Conservation (phyloP, 495 filamentous ascomycete genomes). For the Tuber umbilicatum region DNA sequence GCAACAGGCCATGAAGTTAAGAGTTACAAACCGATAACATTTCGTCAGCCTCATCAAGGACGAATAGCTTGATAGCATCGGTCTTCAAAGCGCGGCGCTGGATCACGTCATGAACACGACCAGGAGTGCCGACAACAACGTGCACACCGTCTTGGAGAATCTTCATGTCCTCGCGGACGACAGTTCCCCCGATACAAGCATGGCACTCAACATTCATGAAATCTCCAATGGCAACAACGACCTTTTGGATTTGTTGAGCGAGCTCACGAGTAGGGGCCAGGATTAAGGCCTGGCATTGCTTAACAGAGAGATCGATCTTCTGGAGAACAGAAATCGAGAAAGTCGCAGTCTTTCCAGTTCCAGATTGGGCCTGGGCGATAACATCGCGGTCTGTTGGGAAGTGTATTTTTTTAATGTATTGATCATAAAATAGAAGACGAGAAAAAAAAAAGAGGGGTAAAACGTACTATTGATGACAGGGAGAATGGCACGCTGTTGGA, state of each 20-base stretch:
- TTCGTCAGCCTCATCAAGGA: slow-evolving; percentile 98
- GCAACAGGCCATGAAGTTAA: neutral
- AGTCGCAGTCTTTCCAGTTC: slow-evolving; percentile 98
- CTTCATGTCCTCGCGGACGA: slow-evolving; percentile 94
- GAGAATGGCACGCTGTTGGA: slow-evolving; percentile 99
- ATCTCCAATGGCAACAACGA: slow-evolving; percentile 95
- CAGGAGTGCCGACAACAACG: slow-evolving; percentile 93
- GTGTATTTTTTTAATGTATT: slow-evolving; percentile 20
- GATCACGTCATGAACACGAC: slow-evolving; percentile 99
- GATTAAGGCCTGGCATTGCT: slow-evolving; percentile 91
- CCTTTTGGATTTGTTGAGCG: slow-evolving; percentile 97
- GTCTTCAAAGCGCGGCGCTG: slow-evolving; percentile 90
- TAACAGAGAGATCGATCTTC: slow-evolving; percentile 89
- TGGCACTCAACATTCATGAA: slow-evolving; percentile 99
- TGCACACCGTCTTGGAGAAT: slow-evolving; percentile 93
- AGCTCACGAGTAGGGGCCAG: slow-evolving; percentile 95
- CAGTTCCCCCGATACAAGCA: slow-evolving; percentile 97
- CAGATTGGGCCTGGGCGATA: slow-evolving; percentile 97
- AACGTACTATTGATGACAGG: slow-evolving; percentile 96
- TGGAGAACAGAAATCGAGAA: slow-evolving; percentile 98
- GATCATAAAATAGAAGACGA: slow-evolving; percentile 4
- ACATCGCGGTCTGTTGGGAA: slow-evolving; percentile 74
- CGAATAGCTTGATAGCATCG: slow-evolving; percentile 97
- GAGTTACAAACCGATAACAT: slow-evolving; percentile 75
- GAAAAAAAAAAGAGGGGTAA: slow-evolving; percentile 24